Evolutionary conservation across 495 filamentous ascomycete genomes (phyloP), one percentile per base, ranked within the genome.

Genomic region (Aspergillus nidulans): DNA sequence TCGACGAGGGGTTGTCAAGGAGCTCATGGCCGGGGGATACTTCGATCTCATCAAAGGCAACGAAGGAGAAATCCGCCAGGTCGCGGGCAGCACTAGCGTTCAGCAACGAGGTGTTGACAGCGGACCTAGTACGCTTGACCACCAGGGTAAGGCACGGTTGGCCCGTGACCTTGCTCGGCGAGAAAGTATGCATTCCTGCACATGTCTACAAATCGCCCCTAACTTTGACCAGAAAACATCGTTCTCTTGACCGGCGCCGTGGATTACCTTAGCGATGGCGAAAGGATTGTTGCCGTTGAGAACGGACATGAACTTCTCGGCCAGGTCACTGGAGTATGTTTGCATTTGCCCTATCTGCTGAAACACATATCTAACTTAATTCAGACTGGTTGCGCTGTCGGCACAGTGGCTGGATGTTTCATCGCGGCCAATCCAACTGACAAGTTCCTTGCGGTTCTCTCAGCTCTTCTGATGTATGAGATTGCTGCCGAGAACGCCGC

Each of bases 1-100:
- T 12, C 82, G 94, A 23, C 83, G 86, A 24, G 75, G 77, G 1
- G 86, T 89, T 0, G 81, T 94, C 30, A 83, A 81, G 34, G 77
- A 77, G 10, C 80, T 98, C n/a, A 73, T 96, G 67, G 75, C 79
- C 1, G 79, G 71, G 6, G 90, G 90, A 26, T 88, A 89, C 63
- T 88, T 94, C 57, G 84, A 88, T 67, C 76, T 96, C 19, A 90
- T 98, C 69, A 98, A 97, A 69, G 94, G 94, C 23, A 98, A 98
- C 65, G 92, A 95, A 67, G 84, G 85, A 46, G 94, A 98, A 69
- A 92, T 98, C 53, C 71, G 77, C 25, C 84, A 86, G n/a, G 81
- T 91, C 1, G 80, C 79, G 49, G 79, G 77, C 28, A 76, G 73
- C 51, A 70, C 60, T 43, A 61, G 56, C 4, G 71, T 74, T n/a